These are phyloP conservation scores for Fusarium proliferatum DNA, from an alignment of 2,329 filamentous ascomycete species.

Conservation along the genomic window DNA sequence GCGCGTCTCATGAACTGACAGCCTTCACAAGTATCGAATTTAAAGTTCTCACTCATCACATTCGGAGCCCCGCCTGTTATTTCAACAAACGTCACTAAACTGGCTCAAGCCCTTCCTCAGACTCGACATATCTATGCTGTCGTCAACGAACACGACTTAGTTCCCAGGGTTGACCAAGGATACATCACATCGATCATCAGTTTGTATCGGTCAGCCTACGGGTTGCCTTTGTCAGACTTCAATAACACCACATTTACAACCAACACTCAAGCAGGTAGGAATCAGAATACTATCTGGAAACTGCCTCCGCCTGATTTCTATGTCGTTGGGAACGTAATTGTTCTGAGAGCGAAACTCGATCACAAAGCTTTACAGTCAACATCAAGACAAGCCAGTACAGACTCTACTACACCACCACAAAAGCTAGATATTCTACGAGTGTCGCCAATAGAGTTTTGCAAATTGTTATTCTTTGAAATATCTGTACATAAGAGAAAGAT, in stretches of 20 bases:
- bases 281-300: neutral
- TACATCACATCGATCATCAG: slow-evolving; percentile 38
- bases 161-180: slow-evolving; percentile 30
- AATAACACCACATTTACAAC: neutral
- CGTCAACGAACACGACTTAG: slow-evolving; percentile 42
- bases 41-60: slow-evolving; percentile 30
- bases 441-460: neutral
- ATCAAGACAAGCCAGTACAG: neutral
- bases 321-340: neutral
- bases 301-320: neutral
- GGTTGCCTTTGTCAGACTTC: neutral
- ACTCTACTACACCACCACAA: neutral
- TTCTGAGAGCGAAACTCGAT: neutral
- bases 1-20: neutral
- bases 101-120: neutral
- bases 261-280: accelerated
- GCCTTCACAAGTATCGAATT: neutral
- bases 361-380: neutral
- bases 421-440: neutral
- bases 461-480: slow-evolving; percentile 37
- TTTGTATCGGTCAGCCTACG: slow-evolving; percentile 35
- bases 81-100: slow-evolving; percentile 18
- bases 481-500: slow-evolving; percentile 34
- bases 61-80: slow-evolving; percentile 39
- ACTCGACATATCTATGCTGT: slow-evolving; percentile 19